These are phyloP conservation scores for Metarhizium rileyi DNA, from an alignment of 2,329 filamentous ascomycete genomes.

Conservation along the genomic window DNA sequence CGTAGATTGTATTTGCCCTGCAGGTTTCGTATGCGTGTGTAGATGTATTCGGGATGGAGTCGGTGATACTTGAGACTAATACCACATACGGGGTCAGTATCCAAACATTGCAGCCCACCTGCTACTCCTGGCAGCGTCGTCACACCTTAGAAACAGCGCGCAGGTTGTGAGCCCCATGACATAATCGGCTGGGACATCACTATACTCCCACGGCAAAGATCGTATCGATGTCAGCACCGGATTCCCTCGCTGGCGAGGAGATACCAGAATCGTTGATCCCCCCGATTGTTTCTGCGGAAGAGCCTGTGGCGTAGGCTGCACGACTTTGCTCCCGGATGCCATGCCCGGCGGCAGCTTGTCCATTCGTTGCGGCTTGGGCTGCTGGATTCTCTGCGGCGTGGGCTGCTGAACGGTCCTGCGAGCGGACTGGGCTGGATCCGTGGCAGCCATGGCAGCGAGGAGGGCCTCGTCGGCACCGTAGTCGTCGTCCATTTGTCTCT, in stretches of 20 bases:
- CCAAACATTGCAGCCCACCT: not conserved
- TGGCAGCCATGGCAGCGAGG: conserved; percentile 44
- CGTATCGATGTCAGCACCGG: conserved; percentile 78
- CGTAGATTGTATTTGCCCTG: conserved; percentile 81
- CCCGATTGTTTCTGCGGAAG: conserved; percentile 55
- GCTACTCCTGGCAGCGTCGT: not conserved
- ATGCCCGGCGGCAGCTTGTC: conserved; percentile 38
- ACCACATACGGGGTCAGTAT: not conserved
- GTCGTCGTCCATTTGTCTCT: conserved; percentile 38
- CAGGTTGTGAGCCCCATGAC: conserved; percentile 80
- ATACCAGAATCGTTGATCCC: conserved; percentile 78
- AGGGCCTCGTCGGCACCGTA: conserved; percentile 49
- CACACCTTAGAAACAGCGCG: conserved; percentile 69
- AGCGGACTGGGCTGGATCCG: conserved; percentile 24
- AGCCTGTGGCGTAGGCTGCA: conserved; percentile 85
- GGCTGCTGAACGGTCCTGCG: conserved; percentile 27
- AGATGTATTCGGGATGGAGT: conserved; percentile 95
- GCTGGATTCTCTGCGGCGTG: conserved; percentile 31
- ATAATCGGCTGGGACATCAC: conserved; percentile 92
- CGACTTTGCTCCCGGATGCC: conserved; percentile 44
- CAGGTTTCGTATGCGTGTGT: conserved; percentile 77
- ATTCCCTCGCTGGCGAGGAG: conserved; percentile 88
- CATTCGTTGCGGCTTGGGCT: conserved; percentile 45
- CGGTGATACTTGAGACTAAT: conserved; percentile 85
- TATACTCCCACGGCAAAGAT: conserved; percentile 88